Evolutionary conservation across 495 filamentous ascomycete species (phyloP).

Genomic region (Darksidea phi): DNA sequence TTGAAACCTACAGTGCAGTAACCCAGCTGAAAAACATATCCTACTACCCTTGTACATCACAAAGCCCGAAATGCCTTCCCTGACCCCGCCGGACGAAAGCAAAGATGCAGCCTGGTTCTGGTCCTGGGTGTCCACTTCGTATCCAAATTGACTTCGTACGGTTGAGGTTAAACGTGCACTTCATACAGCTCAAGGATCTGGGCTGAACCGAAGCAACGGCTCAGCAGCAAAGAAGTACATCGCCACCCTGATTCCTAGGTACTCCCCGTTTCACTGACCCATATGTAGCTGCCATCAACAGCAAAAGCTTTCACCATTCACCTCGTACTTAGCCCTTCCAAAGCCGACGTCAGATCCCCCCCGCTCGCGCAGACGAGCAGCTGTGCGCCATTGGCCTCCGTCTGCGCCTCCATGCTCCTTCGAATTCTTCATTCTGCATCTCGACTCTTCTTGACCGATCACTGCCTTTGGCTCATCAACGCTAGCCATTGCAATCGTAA

Average conservation of each 20-base stretch:
- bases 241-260: background rate
- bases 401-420: slow-evolving; percentile 38
- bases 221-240: slow-evolving; percentile 32
- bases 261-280: background rate
- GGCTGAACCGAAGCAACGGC: slow-evolving; percentile 43
- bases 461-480: no score
- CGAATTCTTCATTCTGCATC: no score
- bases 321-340: slow-evolving; percentile 33
- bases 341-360: slow-evolving; percentile 39
- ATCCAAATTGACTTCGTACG: slow-evolving; percentile 16
- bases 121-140: slow-evolving; percentile 24
- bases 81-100: slow-evolving; percentile 21
- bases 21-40: no score
- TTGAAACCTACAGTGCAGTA: no score
- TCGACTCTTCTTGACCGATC: no score
- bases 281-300: background rate
- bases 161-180: slow-evolving; percentile 13
- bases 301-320: slow-evolving; percentile 20
- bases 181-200: slow-evolving; percentile 39
- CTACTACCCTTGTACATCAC: no score
- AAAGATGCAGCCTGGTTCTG: slow-evolving; percentile 23
- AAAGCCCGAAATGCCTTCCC: no score
- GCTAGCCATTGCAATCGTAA: no score
- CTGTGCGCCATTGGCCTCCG: slow-evolving; percentile 36
- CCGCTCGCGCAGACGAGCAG: slow-evolving; percentile 43